phyloP scores from a whole-genome alignment of 1,284 basidiomycete genomes.

The Coniferiporia weirii region DNA sequence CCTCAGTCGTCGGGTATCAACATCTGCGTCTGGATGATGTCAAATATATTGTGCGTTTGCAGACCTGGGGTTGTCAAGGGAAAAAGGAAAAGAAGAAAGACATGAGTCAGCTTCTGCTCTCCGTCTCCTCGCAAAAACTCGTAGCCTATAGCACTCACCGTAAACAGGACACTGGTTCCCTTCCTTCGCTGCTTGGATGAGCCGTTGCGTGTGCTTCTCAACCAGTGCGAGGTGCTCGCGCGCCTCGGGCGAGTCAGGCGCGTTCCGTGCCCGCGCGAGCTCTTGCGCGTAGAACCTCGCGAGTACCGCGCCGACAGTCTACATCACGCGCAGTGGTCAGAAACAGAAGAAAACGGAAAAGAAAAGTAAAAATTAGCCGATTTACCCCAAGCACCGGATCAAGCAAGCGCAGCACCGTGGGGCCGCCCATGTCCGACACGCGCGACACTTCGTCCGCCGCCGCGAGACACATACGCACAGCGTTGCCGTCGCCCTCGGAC shows the following conservation, averaged over 20 bases:
- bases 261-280: conserved; percentile 14
- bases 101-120: too few species aligned
- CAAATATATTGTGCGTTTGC: too few species aligned
- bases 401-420: conserved; percentile 19
- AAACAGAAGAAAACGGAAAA: not conserved
- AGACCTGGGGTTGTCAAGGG: too few species aligned
- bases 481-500: conserved; percentile 23
- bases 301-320: conserved; percentile 26
- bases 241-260: not conserved
- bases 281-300: conserved; percentile 25
- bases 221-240: not conserved
- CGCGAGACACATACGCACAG: conserved; percentile 23
- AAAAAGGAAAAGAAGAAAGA: too few species aligned
- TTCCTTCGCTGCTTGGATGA: not conserved
- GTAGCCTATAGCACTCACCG: not conserved
- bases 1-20: too few species aligned
- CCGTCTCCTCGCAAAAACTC: too few species aligned
- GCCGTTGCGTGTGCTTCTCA: not conserved
- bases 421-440: conserved; percentile 3
- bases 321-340: not conserved
- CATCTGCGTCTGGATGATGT: too few species aligned
- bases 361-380: not conserved
- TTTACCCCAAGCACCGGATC: conserved; percentile 26
- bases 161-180: conserved; percentile 1
- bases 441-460: conserved; percentile 6